Evolutionary conservation across 2,329 filamentous ascomycete genomes (phyloP), one percentile per base, ranked within the genome.

Genomic region (Penicillium sumatraense): DNA sequence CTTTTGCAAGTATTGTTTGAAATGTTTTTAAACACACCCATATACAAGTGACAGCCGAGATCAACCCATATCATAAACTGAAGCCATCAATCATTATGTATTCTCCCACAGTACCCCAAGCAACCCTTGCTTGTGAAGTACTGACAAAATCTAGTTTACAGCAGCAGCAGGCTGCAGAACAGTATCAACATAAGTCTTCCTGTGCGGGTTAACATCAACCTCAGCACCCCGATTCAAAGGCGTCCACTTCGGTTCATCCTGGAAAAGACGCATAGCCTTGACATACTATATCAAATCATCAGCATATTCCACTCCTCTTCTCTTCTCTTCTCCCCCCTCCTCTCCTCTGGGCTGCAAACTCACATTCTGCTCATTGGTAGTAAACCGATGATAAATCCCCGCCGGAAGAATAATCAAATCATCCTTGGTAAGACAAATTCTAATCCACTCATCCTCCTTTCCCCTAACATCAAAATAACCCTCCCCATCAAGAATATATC

Each of bases 211-310:
- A 56, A 73, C 73, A 71, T 98, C 91, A 40, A 96, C 84, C 46
- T 93, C 89, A 4, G 80, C 76, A 6, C 84, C 86, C 53, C 95
- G 86, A 78, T 96, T 96, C 63, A 99, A 76, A 13, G 95, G 90
- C 31, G 92, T 98, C 95, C 95, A 99, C 78, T 98, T 97, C 29
- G 95, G 95, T 77, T 98, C 93, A 62, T 98, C 95, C 79, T 98
- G 93, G 84, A 98, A 99, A 49, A 99, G 81, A 54, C 95, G 85
- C 91, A 98, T 93, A 13, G 95, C 95, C 71, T 96, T 90, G 63
- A 96, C 91, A 71, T 93, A 97, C 93, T 97, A 64, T 45, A 50
- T n/a, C n/a, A n/a, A n/a, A n/a, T 24, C 26, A 41, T 59, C 38
- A 65, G 59, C 29, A 51, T 29, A 20, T 29, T 21, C 9, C 31